Evolutionary conservation across 2,329 filamentous ascomycete species (phyloP).

Genomic region (Cladophialophora chaetospira): DNA sequence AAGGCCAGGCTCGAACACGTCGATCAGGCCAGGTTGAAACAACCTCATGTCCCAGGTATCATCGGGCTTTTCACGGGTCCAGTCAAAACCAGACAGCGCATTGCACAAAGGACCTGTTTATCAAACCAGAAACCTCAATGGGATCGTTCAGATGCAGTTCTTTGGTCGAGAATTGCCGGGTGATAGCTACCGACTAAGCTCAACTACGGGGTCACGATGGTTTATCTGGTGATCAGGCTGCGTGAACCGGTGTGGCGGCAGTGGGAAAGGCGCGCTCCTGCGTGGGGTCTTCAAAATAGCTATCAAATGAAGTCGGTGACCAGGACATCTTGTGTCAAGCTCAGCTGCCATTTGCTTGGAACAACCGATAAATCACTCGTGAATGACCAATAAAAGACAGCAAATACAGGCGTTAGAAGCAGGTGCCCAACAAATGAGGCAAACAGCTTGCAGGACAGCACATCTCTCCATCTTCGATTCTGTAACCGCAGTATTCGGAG

Average conservation of each 20-base stretch:
- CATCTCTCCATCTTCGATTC: too few relatives aligned
- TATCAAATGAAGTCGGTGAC: background rate
- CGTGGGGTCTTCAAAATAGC: background rate
- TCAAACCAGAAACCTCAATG: background rate
- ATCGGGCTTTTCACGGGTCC: background rate
- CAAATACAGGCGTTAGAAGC: background rate
- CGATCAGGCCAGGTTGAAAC: slow-evolving; percentile 11
- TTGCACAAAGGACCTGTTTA: background rate
- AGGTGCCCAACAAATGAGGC: slow-evolving; percentile 5
- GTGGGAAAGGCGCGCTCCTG: too few relatives aligned
- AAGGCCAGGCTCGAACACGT: slow-evolving; percentile 7
- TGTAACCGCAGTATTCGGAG: too few relatives aligned
- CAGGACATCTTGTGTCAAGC: background rate
- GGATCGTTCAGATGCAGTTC: background rate
- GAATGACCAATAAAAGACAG: background rate
- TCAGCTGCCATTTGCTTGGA: background rate
- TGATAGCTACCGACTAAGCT: background rate
- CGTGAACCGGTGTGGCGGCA: background rate
- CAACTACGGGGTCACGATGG: background rate
- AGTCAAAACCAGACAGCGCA: background rate
- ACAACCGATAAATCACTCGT: background rate
- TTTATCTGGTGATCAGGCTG: background rate
- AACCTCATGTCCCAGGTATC: background rate
- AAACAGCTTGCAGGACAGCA: background rate
- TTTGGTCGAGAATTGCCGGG: background rate